Evolutionary conservation across 352 stramenopile genomes (phyloP), one percentile per base, ranked within the genome.

Genomic region (Globisporangium irregulare): DNA sequence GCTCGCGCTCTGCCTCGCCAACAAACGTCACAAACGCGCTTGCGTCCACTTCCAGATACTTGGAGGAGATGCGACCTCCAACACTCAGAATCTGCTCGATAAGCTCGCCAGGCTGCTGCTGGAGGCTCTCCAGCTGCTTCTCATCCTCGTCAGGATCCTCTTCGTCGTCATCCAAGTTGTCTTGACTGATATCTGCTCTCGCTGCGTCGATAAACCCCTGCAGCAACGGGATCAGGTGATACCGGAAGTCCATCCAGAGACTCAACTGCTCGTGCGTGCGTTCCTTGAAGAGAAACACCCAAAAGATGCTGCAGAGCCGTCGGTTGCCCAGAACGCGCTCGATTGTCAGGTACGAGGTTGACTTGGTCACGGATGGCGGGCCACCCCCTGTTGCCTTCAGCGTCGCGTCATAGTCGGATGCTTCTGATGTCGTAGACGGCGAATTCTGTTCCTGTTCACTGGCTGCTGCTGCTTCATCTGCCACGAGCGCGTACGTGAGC

Each of bases 261-360:
- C 87, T 95, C 50, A 95, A 54, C 41, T 90, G 84, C 55, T 91
- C 77, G 59, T 95, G 87, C 4, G 81, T 87, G 48, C 87, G 86
- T 36, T 95, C 87, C 62, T 94, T 93, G 70, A 93, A 95, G 18
- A 95, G 60, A 67, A 91, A 93, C 7, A 95, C 84, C 87, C 87
- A 95, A 61, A 95, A 95, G 0, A 95, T 81, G 54, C 87, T 94
- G 64, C 87, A 95, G 15, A 95, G 66, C 29, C 87, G 77, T 5
- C 87, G 78, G 68, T 95, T 95, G 20, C 72, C 75, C 18, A 95
- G 66, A 10, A 95, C 86, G 1, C 81, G 83, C 46, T 92, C 80
- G 14, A 95, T 67, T 29, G 86, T 94, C 59, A 95, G 67, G 59
- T 89, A 88, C 4, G 81, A 76, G 38, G 81, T 74, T 50, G 72